These are phyloP conservation scores for Tuctoria greenei DNA, from an alignment of 176 grass and related monocot species.

Conservation along the genomic window DNA sequence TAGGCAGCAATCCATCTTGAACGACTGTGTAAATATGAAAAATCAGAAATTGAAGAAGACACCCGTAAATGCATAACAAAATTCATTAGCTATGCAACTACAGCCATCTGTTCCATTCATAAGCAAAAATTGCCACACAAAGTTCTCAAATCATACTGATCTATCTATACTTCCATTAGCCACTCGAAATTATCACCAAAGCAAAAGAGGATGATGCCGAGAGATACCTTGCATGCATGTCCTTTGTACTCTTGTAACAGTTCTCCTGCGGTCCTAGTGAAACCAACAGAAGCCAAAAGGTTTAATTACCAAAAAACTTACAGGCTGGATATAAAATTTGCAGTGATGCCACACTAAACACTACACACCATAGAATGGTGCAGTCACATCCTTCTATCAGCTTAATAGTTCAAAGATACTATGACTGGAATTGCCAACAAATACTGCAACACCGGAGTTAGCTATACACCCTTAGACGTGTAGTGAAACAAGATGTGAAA, in stretches of 20 bases:
- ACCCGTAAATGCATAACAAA: not conserved
- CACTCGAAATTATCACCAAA: slow-evolving; percentile 7
- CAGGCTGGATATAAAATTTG: not conserved
- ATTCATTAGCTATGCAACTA: not conserved
- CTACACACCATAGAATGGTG: not conserved
- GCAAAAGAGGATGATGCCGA: not conserved
- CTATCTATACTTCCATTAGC: not conserved
- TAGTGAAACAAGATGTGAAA: not conserved
- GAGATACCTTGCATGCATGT: slow-evolving; percentile 76
- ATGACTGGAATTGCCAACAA: not conserved
- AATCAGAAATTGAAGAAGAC: not conserved
- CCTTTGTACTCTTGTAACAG: slow-evolving; percentile 92
- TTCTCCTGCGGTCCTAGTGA: slow-evolving; percentile 75
- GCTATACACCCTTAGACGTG: not conserved
- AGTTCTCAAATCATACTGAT: not conserved
- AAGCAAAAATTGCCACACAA: not conserved
- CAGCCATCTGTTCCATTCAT: not conserved
- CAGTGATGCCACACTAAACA: not conserved
- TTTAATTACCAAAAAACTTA: not conserved
- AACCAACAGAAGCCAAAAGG: slow-evolving; percentile 8
- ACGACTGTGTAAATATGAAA: slow-evolving; percentile 51
- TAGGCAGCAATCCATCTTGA: slow-evolving; percentile 95
- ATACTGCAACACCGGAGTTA: not conserved
- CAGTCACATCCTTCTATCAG: not conserved
- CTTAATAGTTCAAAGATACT: not conserved